Evolutionary conservation across 163 green algal genomes (phyloP).

Genomic region (Chlorella variabilis): DNA sequence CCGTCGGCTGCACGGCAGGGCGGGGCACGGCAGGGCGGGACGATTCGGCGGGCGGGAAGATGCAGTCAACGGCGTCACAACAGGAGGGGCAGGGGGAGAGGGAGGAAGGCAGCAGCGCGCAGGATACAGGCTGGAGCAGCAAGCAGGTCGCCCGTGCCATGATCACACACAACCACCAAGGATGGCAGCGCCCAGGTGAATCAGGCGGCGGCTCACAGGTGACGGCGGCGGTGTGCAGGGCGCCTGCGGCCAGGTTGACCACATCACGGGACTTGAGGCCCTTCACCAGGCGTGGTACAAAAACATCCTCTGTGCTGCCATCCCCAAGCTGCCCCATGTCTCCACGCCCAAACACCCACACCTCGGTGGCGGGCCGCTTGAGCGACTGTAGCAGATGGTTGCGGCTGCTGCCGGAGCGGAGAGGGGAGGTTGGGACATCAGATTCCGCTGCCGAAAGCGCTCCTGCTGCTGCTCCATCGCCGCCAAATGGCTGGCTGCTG

Average conservation of each 20-base stretch:
- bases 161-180: background rate
- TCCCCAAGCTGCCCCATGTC: conserved; percentile 51
- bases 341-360: conserved; percentile 44
- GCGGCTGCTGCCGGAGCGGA: background rate
- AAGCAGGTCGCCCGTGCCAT: no score
- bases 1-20: conserved; percentile 41
- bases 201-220: conserved; percentile 34
- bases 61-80: no score
- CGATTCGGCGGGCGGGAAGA: background rate
- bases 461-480: background rate
- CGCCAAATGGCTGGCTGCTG: background rate
- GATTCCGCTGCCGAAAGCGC: no score
- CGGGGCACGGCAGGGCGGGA: background rate
- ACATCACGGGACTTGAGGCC: conserved; percentile 48
- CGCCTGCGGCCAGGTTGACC: conserved; percentile 35
- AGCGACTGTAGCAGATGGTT: background rate
- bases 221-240: conserved; percentile 61
- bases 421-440: background rate
- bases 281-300: background rate
- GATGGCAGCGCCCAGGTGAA: background rate
- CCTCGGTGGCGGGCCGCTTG: conserved; percentile 2
- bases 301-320: background rate
- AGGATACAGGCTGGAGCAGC: no score
- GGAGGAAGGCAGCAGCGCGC: no score
- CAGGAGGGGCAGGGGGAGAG: no score